Evolutionary conservation across 257 asterid species (phyloP).

Genomic region (Lavandula angustifolia): DNA sequence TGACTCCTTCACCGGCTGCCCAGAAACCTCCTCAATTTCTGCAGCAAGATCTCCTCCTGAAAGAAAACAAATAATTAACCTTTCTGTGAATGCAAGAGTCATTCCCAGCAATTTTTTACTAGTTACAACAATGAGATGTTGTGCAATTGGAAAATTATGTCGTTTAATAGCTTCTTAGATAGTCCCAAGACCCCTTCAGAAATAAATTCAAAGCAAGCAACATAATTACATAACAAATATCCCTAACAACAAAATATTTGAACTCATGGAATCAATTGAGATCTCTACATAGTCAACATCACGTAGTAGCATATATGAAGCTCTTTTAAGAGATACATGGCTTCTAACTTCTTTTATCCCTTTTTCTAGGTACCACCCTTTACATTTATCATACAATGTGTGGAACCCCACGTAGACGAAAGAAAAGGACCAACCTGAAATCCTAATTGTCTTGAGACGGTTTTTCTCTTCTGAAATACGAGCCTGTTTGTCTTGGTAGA

Average conservation of each 20-base stretch:
- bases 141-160: no score
- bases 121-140: no score
- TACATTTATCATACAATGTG: neutral
- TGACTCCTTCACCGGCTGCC: slow-evolving; percentile 83
- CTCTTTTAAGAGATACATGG: neutral
- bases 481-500: slow-evolving; percentile 82
- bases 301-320: neutral
- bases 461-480: slow-evolving; percentile 79
- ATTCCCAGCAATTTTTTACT: no score
- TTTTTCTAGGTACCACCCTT: neutral
- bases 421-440: slow-evolving; percentile 63
- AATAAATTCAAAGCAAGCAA: neutral
- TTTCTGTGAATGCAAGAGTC: neutral
- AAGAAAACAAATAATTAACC: neutral
- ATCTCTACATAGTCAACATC: neutral
- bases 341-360: neutral
- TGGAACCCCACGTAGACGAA: slow-evolving; percentile 2
- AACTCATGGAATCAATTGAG: neutral
- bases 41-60: slow-evolving; percentile 84
- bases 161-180: neutral
- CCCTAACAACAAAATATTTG: no score
- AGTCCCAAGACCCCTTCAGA: neutral
- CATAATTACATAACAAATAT: neutral
- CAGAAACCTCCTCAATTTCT: slow-evolving; percentile 65
- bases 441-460: slow-evolving; percentile 63